A percentile compares a stretch with the other conserved stretches of the same genome.
These are phyloP conservation scores for Mycena latifolia DNA, from an alignment of 768 basidiomycete species.

Conservation along the genomic window DNA sequence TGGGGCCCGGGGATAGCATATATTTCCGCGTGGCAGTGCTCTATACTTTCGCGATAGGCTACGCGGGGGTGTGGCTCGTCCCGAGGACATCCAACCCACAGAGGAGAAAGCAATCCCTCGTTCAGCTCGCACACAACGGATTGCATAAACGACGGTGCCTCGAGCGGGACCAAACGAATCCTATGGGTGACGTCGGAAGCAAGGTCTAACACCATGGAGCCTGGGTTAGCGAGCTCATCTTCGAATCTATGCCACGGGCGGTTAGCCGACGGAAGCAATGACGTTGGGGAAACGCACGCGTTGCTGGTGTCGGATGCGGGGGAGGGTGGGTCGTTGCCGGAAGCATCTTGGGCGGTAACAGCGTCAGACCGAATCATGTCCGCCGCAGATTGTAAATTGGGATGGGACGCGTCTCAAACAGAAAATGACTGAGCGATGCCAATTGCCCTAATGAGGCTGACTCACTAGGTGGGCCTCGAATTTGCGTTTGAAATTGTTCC, in stretches of 20 bases:
- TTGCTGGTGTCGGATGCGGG: no score
- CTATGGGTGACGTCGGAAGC: neutral
- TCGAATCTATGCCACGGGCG: neutral
- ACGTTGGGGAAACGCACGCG: no score
- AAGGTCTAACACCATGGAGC: constrained; percentile 1
- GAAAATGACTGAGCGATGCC: no score
- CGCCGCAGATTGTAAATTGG: no score
- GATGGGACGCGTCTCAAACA: no score
- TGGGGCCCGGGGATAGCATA: constrained; percentile 7
- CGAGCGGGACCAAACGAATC: constrained; percentile 8
- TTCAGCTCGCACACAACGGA: neutral
- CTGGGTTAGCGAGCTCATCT: neutral
- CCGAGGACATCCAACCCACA: constrained; percentile 6
- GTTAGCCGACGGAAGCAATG: no score
- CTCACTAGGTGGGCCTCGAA: no score
- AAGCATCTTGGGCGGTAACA: no score
- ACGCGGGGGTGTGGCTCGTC: neutral
- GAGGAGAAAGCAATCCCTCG: constrained; percentile 4
- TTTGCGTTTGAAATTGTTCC: no score
- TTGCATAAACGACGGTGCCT: constrained; percentile 6
- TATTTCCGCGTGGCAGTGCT: neutral
- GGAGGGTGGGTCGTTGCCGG: no score
- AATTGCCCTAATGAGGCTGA: no score
- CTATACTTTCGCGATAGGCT: neutral
- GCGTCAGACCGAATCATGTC: no score